phyloP scores from a whole-genome alignment of 768 basidiomycete genomes.

The Cyathus striatus region DNA sequence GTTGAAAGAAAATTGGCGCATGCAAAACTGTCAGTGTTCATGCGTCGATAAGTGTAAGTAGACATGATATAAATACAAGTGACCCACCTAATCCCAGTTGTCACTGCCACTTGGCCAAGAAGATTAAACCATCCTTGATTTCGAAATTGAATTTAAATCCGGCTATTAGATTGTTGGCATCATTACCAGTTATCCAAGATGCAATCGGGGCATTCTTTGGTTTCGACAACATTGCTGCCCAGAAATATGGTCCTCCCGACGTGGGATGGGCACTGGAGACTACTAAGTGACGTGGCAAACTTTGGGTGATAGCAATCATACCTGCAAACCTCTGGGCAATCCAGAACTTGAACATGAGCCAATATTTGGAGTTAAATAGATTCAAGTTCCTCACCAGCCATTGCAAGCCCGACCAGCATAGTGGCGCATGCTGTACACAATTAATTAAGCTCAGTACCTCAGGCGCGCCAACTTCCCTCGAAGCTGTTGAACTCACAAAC shows the following conservation, averaged over 20 bases:
- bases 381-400: slow-evolving; percentile 51
- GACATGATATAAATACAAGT: neutral
- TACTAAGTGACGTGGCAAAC: neutral
- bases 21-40: slow-evolving; percentile 40
- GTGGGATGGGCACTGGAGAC: slow-evolving; percentile 61
- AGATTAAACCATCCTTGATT: slow-evolving; percentile 62
- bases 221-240: slow-evolving; percentile 72
- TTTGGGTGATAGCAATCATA: slow-evolving; percentile 8
- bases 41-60: neutral
- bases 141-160: neutral
- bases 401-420: slow-evolving; percentile 65
- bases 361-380: too few relatives aligned
- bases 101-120: slow-evolving; percentile 72
- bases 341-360: too few relatives aligned
- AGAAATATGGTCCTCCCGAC: slow-evolving; percentile 73
- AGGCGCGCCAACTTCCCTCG: neutral
- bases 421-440: slow-evolving; percentile 51
- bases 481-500: slow-evolving; percentile 36
- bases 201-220: slow-evolving; percentile 56
- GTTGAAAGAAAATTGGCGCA: slow-evolving; percentile 69
- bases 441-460: neutral
- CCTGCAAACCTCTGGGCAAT: slow-evolving; percentile 45
- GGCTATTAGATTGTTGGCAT: neutral
- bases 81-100: slow-evolving; percentile 65
- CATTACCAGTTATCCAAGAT: slow-evolving; percentile 63